phyloP scores from a whole-genome alignment of 805 yeast genomes.

The Komagataella kurtzmanii region DNA sequence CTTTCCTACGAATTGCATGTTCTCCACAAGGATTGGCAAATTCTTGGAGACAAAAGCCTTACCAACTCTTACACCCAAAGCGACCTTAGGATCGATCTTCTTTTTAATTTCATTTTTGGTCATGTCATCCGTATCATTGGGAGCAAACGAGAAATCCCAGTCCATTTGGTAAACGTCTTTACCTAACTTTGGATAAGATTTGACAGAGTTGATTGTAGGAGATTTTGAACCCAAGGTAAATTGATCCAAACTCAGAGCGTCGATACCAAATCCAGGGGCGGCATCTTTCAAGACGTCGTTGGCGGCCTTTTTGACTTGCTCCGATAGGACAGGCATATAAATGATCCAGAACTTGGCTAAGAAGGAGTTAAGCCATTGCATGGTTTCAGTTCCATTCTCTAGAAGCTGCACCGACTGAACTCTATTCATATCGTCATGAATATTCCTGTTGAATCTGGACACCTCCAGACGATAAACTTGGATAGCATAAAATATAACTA shows the following conservation, averaged over 20 bases:
- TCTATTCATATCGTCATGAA: slow-evolving; percentile 68
- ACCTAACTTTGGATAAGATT: slow-evolving; percentile 60
- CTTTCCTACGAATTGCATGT: slow-evolving; percentile 64
- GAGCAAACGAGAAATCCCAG: slow-evolving; percentile 72
- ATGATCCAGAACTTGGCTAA: slow-evolving; percentile 77
- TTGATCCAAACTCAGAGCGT: slow-evolving; percentile 57
- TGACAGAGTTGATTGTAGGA: slow-evolving; percentile 59
- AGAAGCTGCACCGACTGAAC: slow-evolving; percentile 47
- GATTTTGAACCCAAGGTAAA: slow-evolving; percentile 75
- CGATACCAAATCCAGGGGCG: slow-evolving; percentile 78
- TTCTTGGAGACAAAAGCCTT: slow-evolving; percentile 68
- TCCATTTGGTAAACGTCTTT: slow-evolving; percentile 66
- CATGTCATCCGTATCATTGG: slow-evolving; percentile 76
- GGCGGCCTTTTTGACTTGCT: slow-evolving; percentile 58
- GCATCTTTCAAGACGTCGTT: slow-evolving; percentile 54
- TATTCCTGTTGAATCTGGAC: slow-evolving; percentile 60
- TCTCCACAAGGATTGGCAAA: slow-evolving; percentile 68
- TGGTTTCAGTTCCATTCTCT: slow-evolving; percentile 54
- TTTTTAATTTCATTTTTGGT: slow-evolving; percentile 59
- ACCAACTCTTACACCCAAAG: slow-evolving; percentile 70
- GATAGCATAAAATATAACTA: slow-evolving; percentile 46
- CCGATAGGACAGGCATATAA: slow-evolving; percentile 76
- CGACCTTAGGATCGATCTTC: slow-evolving; percentile 70
- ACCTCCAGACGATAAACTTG: slow-evolving; percentile 63
- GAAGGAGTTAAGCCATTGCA: slow-evolving; percentile 72